A percentile compares a stretch with the other conserved stretches of the same genome.
Conservation (phyloP, 192 early-diverging fungal species). For the Linnemannia exigua region DNA sequence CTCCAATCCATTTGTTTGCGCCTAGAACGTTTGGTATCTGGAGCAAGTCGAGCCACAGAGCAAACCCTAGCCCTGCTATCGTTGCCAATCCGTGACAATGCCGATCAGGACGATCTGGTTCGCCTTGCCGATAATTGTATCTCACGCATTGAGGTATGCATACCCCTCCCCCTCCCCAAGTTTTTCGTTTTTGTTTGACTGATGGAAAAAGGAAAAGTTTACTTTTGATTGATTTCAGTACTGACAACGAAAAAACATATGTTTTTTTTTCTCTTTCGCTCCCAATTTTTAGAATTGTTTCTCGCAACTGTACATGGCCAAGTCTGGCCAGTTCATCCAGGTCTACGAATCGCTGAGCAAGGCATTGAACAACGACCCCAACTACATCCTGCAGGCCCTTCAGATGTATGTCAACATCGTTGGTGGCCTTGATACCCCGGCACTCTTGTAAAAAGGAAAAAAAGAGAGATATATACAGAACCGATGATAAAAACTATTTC, state of each 20-base stretch:
- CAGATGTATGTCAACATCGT: slow-evolving; percentile 72
- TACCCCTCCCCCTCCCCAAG: not conserved
- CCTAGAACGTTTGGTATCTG: slow-evolving; percentile 67
- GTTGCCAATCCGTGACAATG: slow-evolving; percentile 60
- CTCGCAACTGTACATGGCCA: slow-evolving; percentile 70
- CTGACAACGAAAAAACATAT: no score
- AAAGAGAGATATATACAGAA: not conserved
- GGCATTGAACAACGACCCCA: slow-evolving; percentile 69
- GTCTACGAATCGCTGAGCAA: slow-evolving; percentile 71
- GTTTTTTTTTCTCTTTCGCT: not conserved
- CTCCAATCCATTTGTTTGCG: slow-evolving; percentile 69
- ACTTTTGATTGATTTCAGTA: no score
- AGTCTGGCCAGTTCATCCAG: slow-evolving; percentile 67
- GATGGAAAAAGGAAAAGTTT: not conserved
- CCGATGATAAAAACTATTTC: not conserved
- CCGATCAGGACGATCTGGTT: slow-evolving; percentile 66
- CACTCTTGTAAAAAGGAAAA: not conserved
- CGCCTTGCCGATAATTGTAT: slow-evolving; percentile 68
- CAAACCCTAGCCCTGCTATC: slow-evolving; percentile 45
- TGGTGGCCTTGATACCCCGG: slow-evolving; percentile 36
- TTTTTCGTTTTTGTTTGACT: not conserved
- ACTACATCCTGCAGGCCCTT: slow-evolving; percentile 72
- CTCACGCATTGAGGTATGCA: slow-evolving; percentile 71
- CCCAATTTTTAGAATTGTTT: slow-evolving; percentile 76
- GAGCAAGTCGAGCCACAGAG: slow-evolving; percentile 50